Evolutionary conservation across 1,139 yeast species (phyloP).

Genomic region (Hyphopichia pseudoburtonii): DNA sequence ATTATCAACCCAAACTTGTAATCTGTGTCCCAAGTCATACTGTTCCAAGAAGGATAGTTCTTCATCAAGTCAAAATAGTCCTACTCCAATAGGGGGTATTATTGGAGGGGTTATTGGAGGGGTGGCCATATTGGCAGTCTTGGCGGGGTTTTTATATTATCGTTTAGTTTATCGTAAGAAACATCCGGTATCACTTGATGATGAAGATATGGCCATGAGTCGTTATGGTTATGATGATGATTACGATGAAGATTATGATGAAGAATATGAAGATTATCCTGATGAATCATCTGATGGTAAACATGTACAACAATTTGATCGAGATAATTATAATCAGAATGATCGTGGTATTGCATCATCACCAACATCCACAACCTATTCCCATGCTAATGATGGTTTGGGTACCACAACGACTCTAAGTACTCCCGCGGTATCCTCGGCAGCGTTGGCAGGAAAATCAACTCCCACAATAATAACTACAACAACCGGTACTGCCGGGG

Average conservation of each 20-base stretch:
- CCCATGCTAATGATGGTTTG: not conserved
- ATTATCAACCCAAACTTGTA: conserved; percentile 54
- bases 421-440: not conserved
- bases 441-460: not conserved
- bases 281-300: conserved; percentile 6
- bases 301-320: conserved; percentile 1
- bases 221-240: conserved; percentile 21
- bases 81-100: conserved; percentile 50
- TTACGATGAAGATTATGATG: conserved; percentile 13
- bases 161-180: conserved; percentile 30
- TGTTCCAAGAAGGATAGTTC: conserved; percentile 37
- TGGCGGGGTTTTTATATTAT: conserved; percentile 36
- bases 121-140: conserved; percentile 34
- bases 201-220: conserved; percentile 21
- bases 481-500: not conserved
- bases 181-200: conserved; percentile 23
- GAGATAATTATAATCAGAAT: not conserved
- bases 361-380: not conserved
- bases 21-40: conserved; percentile 53
- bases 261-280: too few relatives aligned
- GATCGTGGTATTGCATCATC: too few relatives aligned
- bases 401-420: not conserved
- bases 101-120: conserved; percentile 68
- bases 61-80: conserved; percentile 9
- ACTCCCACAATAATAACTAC: not conserved